Evolutionary conservation across 164 flowering plant species (phyloP).

Genomic region (Aristolochia contorta): DNA sequence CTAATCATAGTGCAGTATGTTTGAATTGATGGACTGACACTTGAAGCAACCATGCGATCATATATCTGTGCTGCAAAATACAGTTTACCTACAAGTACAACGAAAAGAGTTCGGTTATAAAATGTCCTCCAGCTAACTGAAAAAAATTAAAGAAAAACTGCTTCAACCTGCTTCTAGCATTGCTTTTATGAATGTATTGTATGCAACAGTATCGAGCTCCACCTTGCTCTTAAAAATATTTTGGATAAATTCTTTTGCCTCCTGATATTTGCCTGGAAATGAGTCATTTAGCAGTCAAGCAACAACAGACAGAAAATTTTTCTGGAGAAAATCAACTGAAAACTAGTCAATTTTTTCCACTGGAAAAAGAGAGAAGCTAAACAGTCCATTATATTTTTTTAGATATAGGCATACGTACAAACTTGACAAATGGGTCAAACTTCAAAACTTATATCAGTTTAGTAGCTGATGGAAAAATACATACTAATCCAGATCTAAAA

Average conservation of each 20-base stretch:
- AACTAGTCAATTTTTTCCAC: too few species aligned
- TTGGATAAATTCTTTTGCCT: constrained; percentile 44
- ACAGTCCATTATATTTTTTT: too few species aligned
- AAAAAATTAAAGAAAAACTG: neutral
- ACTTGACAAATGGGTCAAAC: too few species aligned
- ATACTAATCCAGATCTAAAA: too few species aligned
- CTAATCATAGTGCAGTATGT: constrained; percentile 88
- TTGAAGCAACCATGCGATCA: constrained; percentile 53
- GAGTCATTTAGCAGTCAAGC: neutral
- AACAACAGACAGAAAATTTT: neutral
- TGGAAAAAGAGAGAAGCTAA: too few species aligned
- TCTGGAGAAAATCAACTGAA: too few species aligned
- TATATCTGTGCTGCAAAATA: constrained; percentile 59
- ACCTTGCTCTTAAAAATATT: constrained; percentile 26
- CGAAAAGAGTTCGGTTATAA: neutral
- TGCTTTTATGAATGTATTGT: constrained; percentile 82
- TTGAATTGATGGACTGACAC: constrained; percentile 63
- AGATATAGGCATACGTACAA: too few species aligned
- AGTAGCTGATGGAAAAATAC: too few species aligned
- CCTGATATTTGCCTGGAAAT: constrained; percentile 50
- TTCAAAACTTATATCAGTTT: too few species aligned
- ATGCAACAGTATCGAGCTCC: constrained; percentile 85
- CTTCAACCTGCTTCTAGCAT: constrained; percentile 79
- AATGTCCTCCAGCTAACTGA: neutral
- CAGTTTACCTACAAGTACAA: constrained; percentile 54